Evolutionary conservation across 306 rosid genomes (phyloP), one percentile per base, ranked within the genome.

Genomic region (Mucuna pruriens): DNA sequence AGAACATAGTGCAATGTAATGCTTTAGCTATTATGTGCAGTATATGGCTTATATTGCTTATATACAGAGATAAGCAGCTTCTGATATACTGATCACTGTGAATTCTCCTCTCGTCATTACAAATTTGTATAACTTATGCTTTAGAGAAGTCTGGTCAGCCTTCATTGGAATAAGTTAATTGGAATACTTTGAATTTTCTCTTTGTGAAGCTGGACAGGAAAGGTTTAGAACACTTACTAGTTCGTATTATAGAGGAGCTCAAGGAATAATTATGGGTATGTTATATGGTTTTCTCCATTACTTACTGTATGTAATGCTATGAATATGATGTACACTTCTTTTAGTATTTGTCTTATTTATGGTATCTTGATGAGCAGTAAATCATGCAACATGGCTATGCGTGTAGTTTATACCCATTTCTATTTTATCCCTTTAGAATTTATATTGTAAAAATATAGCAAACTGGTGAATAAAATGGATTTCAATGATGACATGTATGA

Each of bases 201-300:
- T 6, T 79, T 11, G 8, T 78, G 84, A 89, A 94, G 98, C 98
- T 83, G 98, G 98, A 60, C 97, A 94, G 74, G 98, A 94, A 87
- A 89, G 94, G 78, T 94, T 94, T 76, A 87, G 98, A 81, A 94
- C 95, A 33, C 89, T 91, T 26, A 94, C 98, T 9, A 87, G 98
- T 81, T 94, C 98, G 51, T 94, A 94, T 62, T 94, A 94, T 82
- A 88, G 98, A 84, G 98, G 97, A 57, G 98, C 97, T 79, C 97
- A 94, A 86, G 97, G 97, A 72, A 88, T 94, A 67, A 90, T 94
- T 36, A 84, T 94, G 93, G 97, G 97, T 94, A 91, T 63, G 86
- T 11, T 71, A 66, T 40, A 23, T 74, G 25, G 42, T 75, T 69
- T 69, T 80, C 61, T 70, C 17, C 44, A 55, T 60, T 66, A 52